Percentiles rank a stretch among this genome's conserved stretches.
These are phyloP conservation scores for Fusarium lyarnte DNA, from an alignment of 2,329 filamentous ascomycete species.

Conservation along the genomic window DNA sequence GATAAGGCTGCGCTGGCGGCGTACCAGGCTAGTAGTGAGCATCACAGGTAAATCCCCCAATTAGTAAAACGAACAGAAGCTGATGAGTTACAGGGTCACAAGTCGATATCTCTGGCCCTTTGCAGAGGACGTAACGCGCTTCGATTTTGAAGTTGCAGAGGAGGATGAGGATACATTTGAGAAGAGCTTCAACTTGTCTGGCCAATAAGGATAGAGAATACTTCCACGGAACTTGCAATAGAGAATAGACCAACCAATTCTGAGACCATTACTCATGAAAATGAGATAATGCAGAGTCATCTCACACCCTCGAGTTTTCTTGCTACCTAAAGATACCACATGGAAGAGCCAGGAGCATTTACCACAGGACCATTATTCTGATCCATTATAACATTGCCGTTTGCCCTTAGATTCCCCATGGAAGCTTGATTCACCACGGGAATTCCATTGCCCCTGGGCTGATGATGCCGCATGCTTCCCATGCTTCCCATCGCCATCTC, in stretches of 20 bases:
- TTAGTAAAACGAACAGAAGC: fast-evolving
- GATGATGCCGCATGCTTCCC: no score
- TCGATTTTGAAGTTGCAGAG: conserved; percentile 62
- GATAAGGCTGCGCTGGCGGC: conserved; percentile 55
- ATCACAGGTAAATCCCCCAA: conserved; percentile 52
- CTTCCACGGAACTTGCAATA: neutral
- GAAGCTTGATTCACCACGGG: no score
- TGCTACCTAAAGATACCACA: no score
- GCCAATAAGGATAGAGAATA: neutral
- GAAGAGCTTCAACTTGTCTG: conserved; percentile 11
- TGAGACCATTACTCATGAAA: conserved; percentile 2
- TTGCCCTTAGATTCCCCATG: no score
- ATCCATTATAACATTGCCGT: no score
- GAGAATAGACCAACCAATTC: neutral
- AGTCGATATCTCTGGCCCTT: conserved; percentile 61
- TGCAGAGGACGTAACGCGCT: conserved; percentile 62
- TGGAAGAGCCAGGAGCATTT: no score
- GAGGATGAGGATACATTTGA: conserved; percentile 49
- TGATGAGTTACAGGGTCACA: conserved; percentile 55
- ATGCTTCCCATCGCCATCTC: neutral
- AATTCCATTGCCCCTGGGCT: no score
- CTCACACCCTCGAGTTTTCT: neutral
- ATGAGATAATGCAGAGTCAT: neutral
- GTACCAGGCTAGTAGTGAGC: conserved; percentile 63
- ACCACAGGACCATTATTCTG: no score